Percentiles rank a stretch among this genome's conserved stretches.
phyloP scores from a whole-genome alignment of 129 eudicot genomes.

The Flaveria robusta region DNA sequence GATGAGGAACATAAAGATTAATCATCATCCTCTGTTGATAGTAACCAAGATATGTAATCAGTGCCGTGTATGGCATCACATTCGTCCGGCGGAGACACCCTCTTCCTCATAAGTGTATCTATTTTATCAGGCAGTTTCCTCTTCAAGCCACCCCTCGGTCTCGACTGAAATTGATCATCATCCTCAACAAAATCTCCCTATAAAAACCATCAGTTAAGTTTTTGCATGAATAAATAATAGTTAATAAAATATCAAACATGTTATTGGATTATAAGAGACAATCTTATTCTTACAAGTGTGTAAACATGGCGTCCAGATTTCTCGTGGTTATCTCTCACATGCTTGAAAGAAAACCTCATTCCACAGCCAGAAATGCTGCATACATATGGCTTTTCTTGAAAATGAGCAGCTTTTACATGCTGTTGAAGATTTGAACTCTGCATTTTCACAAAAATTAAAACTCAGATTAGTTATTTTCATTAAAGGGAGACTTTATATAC shows the following conservation, averaged over 20 bases:
- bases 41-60: slow-evolving; percentile 53
- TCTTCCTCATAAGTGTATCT: slow-evolving; percentile 56
- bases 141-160: slow-evolving; percentile 78
- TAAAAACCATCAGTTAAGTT: neutral
- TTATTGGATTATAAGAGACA: neutral
- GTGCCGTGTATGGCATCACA: slow-evolving; percentile 34
- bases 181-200: slow-evolving; percentile 84
- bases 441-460: neutral
- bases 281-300: slow-evolving; percentile 39
- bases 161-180: slow-evolving; percentile 63
- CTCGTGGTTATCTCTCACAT: slow-evolving; percentile 82
- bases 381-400: slow-evolving; percentile 50
- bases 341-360: slow-evolving; percentile 75
- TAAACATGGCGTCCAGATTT: slow-evolving; percentile 62
- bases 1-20: neutral
- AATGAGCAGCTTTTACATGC: slow-evolving; percentile 71
- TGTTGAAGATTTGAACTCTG: slow-evolving; percentile 77
- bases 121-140: slow-evolving; percentile 53
- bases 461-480: neutral
- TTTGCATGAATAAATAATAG: neutral
- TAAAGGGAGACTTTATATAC: neutral
- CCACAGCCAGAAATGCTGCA: slow-evolving; percentile 77
- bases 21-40: slow-evolving; percentile 37
- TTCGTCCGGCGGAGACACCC: slow-evolving; percentile 47
- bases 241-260: neutral